Evolutionary conservation across 768 basidiomycete genomes (phyloP), one percentile per base, ranked within the genome.

Genomic region (Lactifluus volemus): DNA sequence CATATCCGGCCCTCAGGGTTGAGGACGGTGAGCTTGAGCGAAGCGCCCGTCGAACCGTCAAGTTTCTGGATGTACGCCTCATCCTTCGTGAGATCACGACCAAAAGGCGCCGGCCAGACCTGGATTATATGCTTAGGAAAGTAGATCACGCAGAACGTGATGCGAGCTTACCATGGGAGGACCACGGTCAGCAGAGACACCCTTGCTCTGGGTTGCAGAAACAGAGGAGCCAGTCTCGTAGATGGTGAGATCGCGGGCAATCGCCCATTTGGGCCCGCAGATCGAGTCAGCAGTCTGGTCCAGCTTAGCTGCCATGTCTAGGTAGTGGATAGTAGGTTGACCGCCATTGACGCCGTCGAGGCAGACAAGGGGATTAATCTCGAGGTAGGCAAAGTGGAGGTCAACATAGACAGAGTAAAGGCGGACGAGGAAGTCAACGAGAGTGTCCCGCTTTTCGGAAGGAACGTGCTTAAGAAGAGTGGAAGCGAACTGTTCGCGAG

Each of bases 281-380:
- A 98, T 90, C 71, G 86, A 94, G 76, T 99, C 96, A 48, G 97
- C 97, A 8, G 97, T 98, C 78, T 98, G 97, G 72, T 99, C 97
- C 65, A 99, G 88, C 80, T 98, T 99, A 69, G 96, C 97, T 45
- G 97, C 97, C 96, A 99, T 98, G 74, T 99, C 96, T 64, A 99
- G 87, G 78, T 94, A 98, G 76, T 89, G 88, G 69, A 98, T 92
- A 64, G 83, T 84, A 45, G 88, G 85, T 65, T 85, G 77, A 61
- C 82, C 84, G 68, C 81, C 80, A 67, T 79, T 77, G 65, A 82
- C 85, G 59, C 81, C 85, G 72, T 97, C 94, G 69, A 98, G 85
- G 71, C 92, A 89, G 70, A 98, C 87, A 58, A 99, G 84, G 47
- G 97, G 97, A 82, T 98, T 99, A 76, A 99, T 99, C 77, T 98